Evolutionary conservation across 805 yeast genomes (phyloP).

Genomic region (Metschnikowia henanensis): DNA sequence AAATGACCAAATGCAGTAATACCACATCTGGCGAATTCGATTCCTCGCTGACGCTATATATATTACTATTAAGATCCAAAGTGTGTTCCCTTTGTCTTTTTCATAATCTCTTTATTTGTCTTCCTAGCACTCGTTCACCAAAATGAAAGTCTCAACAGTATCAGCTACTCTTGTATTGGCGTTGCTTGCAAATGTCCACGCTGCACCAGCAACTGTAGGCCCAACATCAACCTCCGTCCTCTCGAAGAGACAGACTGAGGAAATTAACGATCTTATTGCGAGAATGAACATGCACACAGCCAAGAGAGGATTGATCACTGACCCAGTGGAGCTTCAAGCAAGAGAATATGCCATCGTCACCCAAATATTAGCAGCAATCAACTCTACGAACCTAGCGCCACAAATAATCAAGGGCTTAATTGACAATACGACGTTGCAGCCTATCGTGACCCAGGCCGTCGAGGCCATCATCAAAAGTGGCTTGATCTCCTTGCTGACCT

Average conservation of each 20-base stretch:
- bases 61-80: background rate
- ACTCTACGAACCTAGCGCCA: conserved; percentile 38
- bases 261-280: conserved; percentile 28
- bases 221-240: conserved; percentile 8
- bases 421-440: conserved; percentile 31
- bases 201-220: conserved; percentile 20
- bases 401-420: conserved; percentile 33
- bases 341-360: conserved; percentile 44
- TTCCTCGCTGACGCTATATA: background rate
- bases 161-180: conserved; percentile 19
- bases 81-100: background rate
- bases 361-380: conserved; percentile 37
- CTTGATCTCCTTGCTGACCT: conserved; percentile 33
- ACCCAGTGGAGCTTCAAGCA: conserved; percentile 25
- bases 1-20: background rate
- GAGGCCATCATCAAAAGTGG: conserved; percentile 32
- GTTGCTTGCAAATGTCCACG: conserved; percentile 16
- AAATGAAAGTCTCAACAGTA: conserved; percentile 18
- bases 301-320: conserved; percentile 28
- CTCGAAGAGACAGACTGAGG: conserved; percentile 19
- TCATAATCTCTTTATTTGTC: background rate
- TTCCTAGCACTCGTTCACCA: background rate
- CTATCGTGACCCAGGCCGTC: conserved; percentile 29
- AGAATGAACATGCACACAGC: conserved; percentile 27
- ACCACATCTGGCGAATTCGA: background rate